phyloP scores from a whole-genome alignment of 306 rosid species.

The Pyrus betulifolia region DNA sequence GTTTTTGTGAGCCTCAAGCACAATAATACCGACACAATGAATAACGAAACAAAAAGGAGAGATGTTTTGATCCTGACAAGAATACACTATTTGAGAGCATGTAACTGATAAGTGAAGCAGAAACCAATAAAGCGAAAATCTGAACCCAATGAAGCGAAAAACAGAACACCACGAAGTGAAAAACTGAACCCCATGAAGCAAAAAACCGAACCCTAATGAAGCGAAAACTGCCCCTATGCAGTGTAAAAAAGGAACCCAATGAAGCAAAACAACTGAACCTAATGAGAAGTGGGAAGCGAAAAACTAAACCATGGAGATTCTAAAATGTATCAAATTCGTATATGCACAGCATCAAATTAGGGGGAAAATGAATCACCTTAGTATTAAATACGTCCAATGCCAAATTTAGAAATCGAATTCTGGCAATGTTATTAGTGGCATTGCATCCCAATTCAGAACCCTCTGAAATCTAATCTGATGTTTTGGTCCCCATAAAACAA shows the following conservation, averaged over 20 bases:
- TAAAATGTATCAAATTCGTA: neutral
- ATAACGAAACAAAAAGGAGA: neutral
- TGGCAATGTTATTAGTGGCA: neutral
- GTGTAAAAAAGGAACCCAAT: neutral
- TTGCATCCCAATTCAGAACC: neutral
- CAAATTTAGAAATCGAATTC: neutral
- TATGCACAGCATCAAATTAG: too few relatives aligned
- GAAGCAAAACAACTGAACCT: neutral
- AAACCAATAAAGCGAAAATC: neutral
- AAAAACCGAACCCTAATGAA: neutral
- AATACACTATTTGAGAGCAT: neutral
- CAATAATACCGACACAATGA: neutral
- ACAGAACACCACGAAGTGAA: neutral
- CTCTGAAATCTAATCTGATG: neutral
- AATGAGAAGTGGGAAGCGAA: neutral
- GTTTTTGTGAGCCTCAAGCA: neutral
- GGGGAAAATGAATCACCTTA: too few relatives aligned
- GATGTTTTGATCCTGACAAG: neutral
- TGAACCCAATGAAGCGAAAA: neutral
- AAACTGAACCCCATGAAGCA: neutral
- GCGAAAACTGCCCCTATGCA: neutral
- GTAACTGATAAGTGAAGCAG: neutral
- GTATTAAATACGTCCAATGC: neutral
- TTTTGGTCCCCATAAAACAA: neutral
- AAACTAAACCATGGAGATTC: neutral